Evolutionary conservation across 148 eudicot genomes (phyloP), one percentile per base, ranked within the genome.

Genomic region (Heliamphora exappendiculata): DNA sequence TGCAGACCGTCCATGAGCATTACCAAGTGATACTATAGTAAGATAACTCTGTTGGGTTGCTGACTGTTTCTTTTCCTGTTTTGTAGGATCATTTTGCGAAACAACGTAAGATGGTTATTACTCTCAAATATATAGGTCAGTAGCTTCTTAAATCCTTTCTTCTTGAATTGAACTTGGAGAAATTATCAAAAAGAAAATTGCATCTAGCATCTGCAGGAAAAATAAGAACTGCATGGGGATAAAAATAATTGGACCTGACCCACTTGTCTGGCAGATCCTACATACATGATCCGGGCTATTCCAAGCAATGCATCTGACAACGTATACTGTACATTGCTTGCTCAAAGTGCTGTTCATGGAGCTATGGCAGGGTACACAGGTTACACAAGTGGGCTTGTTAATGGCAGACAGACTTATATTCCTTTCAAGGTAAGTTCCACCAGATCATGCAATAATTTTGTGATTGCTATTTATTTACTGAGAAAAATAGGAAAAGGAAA

Each of bases 291-390:
- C 70, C 91, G 98, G 82, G 98, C 98, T 76, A 85, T 94, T 80
- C 98, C 97, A n/a, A 88, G 98, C 81, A 94, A 92, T 84, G 98
- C 96, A 76, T 85, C 98, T 22, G 98, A 94, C 77, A 94, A 89
- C 78, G 93, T 94, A 63, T 94, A 90, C 57, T 90, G 98, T 85
- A 94, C 98, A 65, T 93, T 92, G 67, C 98, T 94, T 81, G 98
- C 98, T 84, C 98, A 94, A 87, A 94, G 97, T 85, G 87, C 88
- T 68, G 94, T 92, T 65, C 98, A 94, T 85, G 98, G 98, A 82
- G 96, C 97, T 47, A 94, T 94, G 98, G 97, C 98, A 58, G 98
- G 98, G 58, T 94, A 81, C 78, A 90, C 98, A 39, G 98, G 98
- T 75, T 92, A 86, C 85, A 92, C 96, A 17, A 78, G 79, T 75